phyloP scores from a whole-genome alignment of 805 yeast species.

The Ascoidea rubescens region DNA sequence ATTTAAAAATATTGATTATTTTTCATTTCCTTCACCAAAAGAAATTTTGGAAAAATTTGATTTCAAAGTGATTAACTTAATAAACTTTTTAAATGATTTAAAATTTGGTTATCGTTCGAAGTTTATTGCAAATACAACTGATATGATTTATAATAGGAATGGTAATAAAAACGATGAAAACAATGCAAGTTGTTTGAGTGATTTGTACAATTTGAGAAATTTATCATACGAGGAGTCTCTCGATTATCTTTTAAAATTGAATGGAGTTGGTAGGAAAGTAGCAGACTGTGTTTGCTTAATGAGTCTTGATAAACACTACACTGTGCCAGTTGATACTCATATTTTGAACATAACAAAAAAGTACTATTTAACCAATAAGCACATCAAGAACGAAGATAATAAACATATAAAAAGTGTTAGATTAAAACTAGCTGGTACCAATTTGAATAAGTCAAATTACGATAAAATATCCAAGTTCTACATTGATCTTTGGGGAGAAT shows the following conservation, averaged over 20 bases:
- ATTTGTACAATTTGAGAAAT: slow-evolving; percentile 27
- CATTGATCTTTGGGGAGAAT: slow-evolving; percentile 64
- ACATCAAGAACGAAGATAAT: not conserved
- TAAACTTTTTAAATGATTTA: not conserved
- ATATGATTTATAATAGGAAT: slow-evolving; percentile 25
- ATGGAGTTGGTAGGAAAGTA: slow-evolving; percentile 95
- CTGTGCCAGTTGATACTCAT: slow-evolving; percentile 94
- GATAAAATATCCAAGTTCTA: slow-evolving; percentile 46
- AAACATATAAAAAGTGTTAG: slow-evolving; percentile 20
- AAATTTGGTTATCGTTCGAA: slow-evolving; percentile 85
- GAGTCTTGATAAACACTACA: slow-evolving; percentile 75
- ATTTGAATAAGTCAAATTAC: slow-evolving; percentile 38
- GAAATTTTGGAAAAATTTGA: slow-evolving; percentile 27
- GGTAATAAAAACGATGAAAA: slow-evolving; percentile 10
- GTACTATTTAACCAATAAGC: slow-evolving; percentile 16
- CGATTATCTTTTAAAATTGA: slow-evolving; percentile 43
- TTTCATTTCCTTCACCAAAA: slow-evolving; percentile 60
- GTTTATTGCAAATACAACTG: slow-evolving; percentile 70
- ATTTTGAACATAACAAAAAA: slow-evolving; percentile 34
- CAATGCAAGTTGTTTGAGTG: slow-evolving; percentile 19
- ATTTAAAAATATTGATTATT: slow-evolving; percentile 41
- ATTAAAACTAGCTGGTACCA: slow-evolving; percentile 18
- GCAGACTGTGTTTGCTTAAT: slow-evolving; percentile 93
- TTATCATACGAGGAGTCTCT: slow-evolving; percentile 39
- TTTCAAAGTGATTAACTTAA: slow-evolving; percentile 15